These are phyloP conservation scores for Salix koriyanagi DNA, from an alignment of 345 rosid genomes.

Conservation along the genomic window DNA sequence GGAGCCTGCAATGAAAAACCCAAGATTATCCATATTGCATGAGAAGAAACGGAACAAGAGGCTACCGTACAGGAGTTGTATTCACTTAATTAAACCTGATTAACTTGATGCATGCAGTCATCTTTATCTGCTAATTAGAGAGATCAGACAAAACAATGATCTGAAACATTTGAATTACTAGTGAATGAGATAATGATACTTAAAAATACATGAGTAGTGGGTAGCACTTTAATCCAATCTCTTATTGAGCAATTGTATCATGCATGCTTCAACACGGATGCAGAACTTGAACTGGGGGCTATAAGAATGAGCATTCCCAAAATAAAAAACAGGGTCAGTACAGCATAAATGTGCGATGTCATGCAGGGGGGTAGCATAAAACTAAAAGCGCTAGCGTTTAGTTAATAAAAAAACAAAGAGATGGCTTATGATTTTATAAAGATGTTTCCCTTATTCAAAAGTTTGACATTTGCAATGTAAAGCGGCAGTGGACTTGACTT, in stretches of 20 bases:
- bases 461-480: too few relatives aligned
- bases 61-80: not conserved
- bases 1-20: constrained; percentile 51
- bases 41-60: not conserved
- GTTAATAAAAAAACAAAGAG: not conserved
- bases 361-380: not conserved
- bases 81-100: not conserved
- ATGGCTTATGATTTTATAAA: not conserved
- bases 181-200: not conserved
- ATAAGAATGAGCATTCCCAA: not conserved
- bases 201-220: not conserved
- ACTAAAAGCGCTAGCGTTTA: not conserved
- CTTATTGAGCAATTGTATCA: not conserved
- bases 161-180: not conserved
- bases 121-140: not conserved
- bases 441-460: not conserved
- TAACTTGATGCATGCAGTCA: not conserved
- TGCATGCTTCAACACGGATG: not conserved
- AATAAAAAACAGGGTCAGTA: not conserved
- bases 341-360: not conserved
- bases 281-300: not conserved
- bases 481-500: not conserved
- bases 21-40: not conserved
- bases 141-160: not conserved
- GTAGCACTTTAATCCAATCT: not conserved